Conservation (phyloP, 177 flowering plant species). For the Vitis hybrid region DNA sequence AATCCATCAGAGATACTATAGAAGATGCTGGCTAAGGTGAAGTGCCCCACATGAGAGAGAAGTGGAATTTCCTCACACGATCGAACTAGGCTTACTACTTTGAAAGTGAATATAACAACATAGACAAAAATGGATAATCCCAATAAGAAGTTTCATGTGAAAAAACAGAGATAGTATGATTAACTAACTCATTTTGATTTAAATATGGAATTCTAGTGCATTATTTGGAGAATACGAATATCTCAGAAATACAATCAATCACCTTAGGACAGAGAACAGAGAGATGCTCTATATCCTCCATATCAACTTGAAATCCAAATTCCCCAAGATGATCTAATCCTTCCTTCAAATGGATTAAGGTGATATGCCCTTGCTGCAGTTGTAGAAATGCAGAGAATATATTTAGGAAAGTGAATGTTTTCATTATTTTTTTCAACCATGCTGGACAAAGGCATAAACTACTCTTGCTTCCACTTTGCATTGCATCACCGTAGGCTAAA, state of each 20-base stretch:
- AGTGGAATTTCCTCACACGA: not conserved
- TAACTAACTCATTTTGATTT: not conserved
- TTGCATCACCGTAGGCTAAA: not conserved
- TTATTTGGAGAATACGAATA: not conserved
- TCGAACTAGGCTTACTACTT: not conserved
- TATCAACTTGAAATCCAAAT: conserved; percentile 39
- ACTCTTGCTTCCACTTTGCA: not conserved
- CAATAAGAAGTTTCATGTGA: not conserved
- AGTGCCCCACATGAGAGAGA: not conserved
- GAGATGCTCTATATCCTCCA: conserved; percentile 56
- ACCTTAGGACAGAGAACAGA: conserved; percentile 76
- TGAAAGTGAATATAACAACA: not conserved
- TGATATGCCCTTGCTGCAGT: conserved; percentile 30
- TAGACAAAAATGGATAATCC: not conserved
- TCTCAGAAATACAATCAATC: conserved; percentile 8
- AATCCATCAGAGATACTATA: not conserved
- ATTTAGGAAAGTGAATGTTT: conserved; percentile 64
- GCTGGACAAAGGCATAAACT: conserved; percentile 61
- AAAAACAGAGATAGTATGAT: not conserved
- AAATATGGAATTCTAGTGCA: too few relatives aligned
- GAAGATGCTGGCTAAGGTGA: not conserved
- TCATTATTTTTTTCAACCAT: conserved; percentile 68
- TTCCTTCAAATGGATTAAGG: conserved; percentile 32
- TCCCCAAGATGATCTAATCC: conserved; percentile 38
- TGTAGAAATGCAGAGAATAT: conserved; percentile 47